Percentiles rank a stretch among this genome's conserved stretches.
phyloP scores from a whole-genome alignment of 1,284 basidiomycete species.

The Ceraceosorus guamensis region DNA sequence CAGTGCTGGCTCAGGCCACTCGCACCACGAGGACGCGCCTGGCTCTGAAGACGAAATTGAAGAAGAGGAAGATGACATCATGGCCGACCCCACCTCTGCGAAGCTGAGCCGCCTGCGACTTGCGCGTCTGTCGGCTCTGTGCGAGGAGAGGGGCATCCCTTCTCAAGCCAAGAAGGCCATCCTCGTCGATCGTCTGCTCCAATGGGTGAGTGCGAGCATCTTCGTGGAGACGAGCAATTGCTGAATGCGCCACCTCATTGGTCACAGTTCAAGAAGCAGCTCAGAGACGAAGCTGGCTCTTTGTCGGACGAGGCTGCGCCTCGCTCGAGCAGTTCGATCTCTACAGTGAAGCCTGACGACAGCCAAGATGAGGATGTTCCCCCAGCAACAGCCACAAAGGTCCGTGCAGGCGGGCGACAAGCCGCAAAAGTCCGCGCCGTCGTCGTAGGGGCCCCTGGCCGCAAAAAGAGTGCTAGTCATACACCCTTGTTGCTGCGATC shows the following conservation, averaged over 20 bases:
- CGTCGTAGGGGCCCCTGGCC: background rate
- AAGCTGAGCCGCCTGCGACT: conserved; percentile 25
- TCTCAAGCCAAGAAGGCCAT: conserved; percentile 28
- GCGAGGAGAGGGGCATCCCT: conserved; percentile 15
- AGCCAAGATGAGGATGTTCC: conserved; percentile 5
- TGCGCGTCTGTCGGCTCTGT: conserved; percentile 21
- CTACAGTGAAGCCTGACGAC: conserved; percentile 1
- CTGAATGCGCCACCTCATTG: no score
- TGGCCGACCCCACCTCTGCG: conserved; percentile 17
- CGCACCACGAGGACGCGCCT: no score
- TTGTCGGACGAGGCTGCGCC: conserved; percentile 3
- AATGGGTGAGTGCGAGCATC: conserved; percentile 12
- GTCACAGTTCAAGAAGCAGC: no score
- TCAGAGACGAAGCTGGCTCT: no score
- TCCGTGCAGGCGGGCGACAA: no score
- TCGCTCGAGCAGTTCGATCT: background rate
- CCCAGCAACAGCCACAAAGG: no score
- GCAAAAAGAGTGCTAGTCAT: background rate
- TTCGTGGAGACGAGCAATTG: no score
- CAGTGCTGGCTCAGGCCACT: no score
- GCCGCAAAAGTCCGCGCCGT: background rate
- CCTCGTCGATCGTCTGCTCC: conserved; percentile 22
- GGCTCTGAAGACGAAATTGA: background rate
- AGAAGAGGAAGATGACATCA: conserved; percentile 17
- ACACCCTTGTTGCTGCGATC: conserved; percentile 25